Evolutionary conservation across 1,284 basidiomycete genomes (phyloP).

Genomic region (Ceratobasidium sp.): DNA sequence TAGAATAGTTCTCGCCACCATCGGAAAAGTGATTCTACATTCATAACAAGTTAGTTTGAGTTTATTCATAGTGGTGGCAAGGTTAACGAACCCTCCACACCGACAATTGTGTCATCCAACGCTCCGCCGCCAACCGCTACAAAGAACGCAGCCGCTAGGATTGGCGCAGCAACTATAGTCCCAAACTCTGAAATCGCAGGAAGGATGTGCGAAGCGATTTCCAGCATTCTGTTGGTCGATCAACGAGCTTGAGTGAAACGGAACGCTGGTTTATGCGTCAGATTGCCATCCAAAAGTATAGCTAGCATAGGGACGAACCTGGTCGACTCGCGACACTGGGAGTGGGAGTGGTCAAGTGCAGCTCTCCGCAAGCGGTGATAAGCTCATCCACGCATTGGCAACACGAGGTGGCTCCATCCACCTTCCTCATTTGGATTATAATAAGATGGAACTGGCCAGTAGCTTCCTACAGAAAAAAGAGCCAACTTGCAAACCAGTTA

Average conservation of each 20-base stretch:
- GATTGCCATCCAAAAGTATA: no score
- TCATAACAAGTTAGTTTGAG: not conserved
- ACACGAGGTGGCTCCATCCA: conserved; percentile 43
- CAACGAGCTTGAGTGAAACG: no score
- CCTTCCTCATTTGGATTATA: conserved; percentile 11
- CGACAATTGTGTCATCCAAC: conserved; percentile 28
- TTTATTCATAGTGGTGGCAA: not conserved
- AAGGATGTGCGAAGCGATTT: conserved; percentile 27
- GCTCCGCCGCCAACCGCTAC: conserved; percentile 38
- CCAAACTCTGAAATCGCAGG: conserved; percentile 12
- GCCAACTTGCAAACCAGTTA: not conserved
- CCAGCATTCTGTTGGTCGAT: not conserved
- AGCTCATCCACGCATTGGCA: conserved; percentile 19
- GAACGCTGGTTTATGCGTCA: no score
- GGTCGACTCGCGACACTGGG: not conserved
- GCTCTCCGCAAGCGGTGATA: not conserved
- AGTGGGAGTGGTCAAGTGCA: conserved; percentile 5
- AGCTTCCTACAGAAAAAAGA: no score
- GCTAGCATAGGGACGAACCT: not conserved
- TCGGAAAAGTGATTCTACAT: conserved; percentile 20
- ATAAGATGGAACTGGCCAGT: not conserved
- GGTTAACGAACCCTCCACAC: conserved; percentile 15
- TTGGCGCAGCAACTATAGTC: conserved; percentile 29
- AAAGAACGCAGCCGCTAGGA: conserved; percentile 30
- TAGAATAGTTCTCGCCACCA: conserved; percentile 29